These are phyloP conservation scores for Silybum marianum DNA, from an alignment of 129 eudicot species.

Conservation along the genomic window DNA sequence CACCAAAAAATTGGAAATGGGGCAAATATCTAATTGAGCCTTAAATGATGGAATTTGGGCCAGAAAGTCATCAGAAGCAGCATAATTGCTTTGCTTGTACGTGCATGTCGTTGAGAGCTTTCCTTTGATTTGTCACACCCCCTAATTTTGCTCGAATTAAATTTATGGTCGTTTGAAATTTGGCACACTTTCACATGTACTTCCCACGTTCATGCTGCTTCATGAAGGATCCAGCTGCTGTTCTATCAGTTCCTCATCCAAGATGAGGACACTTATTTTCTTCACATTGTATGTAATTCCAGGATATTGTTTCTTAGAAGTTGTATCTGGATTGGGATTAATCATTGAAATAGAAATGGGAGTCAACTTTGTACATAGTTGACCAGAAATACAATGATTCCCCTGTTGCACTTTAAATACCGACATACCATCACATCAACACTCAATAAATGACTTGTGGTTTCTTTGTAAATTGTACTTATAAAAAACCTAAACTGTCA, in stretches of 20 bases:
- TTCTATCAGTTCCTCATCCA: slow-evolving; percentile 1
- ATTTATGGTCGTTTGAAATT: slow-evolving; percentile 7
- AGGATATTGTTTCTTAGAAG: background rate
- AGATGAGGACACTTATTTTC: background rate
- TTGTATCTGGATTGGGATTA: background rate
- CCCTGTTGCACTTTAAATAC: slow-evolving; percentile 18
- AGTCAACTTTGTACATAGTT: slow-evolving; percentile 11
- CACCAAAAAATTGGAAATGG: slow-evolving; percentile 5
- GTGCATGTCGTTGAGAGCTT: background rate
- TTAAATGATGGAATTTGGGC: slow-evolving; percentile 7
- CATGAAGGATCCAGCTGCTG: background rate
- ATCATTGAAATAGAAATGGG: background rate
- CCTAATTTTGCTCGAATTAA: background rate
- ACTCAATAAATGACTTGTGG: background rate
- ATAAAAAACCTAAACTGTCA: background rate
- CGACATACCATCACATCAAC: background rate
- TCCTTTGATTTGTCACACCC: background rate
- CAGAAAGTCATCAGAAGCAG: background rate
- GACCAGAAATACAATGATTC: background rate
- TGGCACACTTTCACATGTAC: background rate
- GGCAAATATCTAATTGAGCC: slow-evolving; percentile 11
- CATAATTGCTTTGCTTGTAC: background rate
- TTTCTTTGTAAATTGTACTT: background rate
- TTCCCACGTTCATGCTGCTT: background rate
- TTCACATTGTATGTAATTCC: slow-evolving; percentile 2